Conservation (phyloP, 2,329 filamentous ascomycete species). For the Verticillium isaacii region DNA sequence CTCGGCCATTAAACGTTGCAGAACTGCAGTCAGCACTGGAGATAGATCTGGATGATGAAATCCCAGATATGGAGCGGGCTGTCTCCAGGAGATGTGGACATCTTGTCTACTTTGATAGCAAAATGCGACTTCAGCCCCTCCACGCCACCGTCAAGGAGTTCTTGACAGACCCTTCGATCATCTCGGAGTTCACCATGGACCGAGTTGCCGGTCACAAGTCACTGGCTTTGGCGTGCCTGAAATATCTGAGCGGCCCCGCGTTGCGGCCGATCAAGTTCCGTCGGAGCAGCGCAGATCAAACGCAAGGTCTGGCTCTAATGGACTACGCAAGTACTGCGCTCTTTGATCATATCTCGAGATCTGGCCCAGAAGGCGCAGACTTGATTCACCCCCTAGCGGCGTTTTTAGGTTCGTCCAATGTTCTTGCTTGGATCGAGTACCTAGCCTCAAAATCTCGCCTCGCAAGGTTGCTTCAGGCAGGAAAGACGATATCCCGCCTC, state of each 20-base stretch:
- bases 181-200: background rate
- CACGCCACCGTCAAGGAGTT: background rate
- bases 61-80: background rate
- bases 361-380: background rate
- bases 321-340: background rate
- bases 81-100: background rate
- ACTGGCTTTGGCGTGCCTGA: background rate
- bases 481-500: background rate
- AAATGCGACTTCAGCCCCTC: background rate
- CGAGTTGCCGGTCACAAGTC: background rate
- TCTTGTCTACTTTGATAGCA: background rate
- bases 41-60: background rate
- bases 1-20: background rate
- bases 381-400: background rate
- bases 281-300: background rate
- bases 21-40: background rate
- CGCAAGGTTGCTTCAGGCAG: background rate
- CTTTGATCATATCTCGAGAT: background rate
- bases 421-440: background rate
- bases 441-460: background rate
- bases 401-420: background rate
- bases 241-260: background rate
- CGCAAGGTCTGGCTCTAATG: background rate
- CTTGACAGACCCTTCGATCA: background rate
- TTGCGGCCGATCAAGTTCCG: background rate